Evolutionary conservation across 331 rosid species (phyloP).

Genomic region (Rosa hybrid): DNA sequence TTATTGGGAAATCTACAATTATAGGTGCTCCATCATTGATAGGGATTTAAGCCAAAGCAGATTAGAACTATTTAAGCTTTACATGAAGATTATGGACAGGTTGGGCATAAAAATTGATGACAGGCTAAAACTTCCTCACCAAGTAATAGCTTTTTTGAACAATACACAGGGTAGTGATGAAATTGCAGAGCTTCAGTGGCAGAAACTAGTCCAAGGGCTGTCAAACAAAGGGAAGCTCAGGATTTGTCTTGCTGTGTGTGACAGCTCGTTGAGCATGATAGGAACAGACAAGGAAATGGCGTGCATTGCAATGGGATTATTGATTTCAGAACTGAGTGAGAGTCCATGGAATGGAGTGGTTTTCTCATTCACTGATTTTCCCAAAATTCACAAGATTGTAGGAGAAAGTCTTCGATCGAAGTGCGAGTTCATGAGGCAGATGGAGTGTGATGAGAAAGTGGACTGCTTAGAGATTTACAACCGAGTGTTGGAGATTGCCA

Average conservation of each 20-base stretch:
- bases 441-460: background rate
- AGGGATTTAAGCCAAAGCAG: too few relatives aligned
- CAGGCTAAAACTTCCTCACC: background rate
- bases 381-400: background rate
- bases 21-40: too few relatives aligned
- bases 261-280: background rate
- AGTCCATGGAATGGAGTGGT: background rate
- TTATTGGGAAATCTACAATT: too few relatives aligned
- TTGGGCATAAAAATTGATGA: background rate
- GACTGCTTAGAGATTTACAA: background rate
- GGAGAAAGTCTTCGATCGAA: background rate
- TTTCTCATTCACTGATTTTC: background rate
- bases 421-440: background rate
- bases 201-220: background rate
- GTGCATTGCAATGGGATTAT: background rate
- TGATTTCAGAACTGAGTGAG: background rate
- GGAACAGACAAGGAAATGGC: background rate
- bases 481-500: background rate
- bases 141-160: background rate
- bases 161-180: background rate
- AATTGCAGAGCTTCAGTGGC: background rate
- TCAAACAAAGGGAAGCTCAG: background rate
- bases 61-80: background rate
- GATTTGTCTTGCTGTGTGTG: constrained; percentile 4
- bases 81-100: background rate